These are phyloP conservation scores for Neofusicoccum laricinum DNA, from an alignment of 2,329 filamentous ascomycete species.

Conservation along the genomic window DNA sequence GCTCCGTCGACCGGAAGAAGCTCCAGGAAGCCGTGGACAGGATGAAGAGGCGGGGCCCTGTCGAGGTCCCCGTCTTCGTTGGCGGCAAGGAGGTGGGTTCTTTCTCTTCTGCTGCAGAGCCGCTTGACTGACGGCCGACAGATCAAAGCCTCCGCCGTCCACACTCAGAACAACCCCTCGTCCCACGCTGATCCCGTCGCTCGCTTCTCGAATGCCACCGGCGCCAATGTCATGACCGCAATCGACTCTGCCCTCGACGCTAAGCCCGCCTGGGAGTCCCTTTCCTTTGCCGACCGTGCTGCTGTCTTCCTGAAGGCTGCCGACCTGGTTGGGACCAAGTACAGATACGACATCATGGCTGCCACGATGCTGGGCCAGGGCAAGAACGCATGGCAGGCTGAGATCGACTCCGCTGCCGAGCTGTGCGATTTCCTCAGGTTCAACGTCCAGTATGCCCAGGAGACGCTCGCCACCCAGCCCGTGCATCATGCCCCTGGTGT, in stretches of 20 bases:
- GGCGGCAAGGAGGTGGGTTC: conserved; percentile 71
- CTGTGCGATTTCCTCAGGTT: conserved; percentile 89
- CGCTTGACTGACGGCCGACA: conserved; percentile 31
- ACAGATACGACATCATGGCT: conserved; percentile 95
- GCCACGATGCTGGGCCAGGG: conserved; percentile 94
- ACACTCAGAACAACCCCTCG: conserved; percentile 77
- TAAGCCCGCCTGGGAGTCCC: conserved; percentile 78
- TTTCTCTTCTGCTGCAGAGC: not conserved
- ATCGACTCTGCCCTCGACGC: conserved; percentile 85
- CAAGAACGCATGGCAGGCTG: conserved; percentile 99
- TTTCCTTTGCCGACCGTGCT: conserved; percentile 87
- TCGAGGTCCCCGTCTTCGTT: conserved; percentile 80
- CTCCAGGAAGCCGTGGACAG: conserved; percentile 71
- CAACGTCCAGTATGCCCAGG: conserved; percentile 90
- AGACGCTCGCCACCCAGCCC: conserved; percentile 85
- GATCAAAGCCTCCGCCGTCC: conserved; percentile 65
- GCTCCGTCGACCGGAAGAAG: conserved; percentile 72
- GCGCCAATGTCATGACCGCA: conserved; percentile 71
- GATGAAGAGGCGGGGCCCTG: conserved; percentile 65
- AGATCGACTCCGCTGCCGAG: conserved; percentile 94
- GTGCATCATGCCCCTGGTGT: conserved; percentile 77
- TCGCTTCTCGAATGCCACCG: conserved; percentile 77
- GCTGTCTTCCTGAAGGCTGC: conserved; percentile 95
- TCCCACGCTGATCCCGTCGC: conserved; percentile 75
- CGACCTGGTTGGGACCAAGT: conserved; percentile 85